Evolutionary conservation across 2,329 filamentous ascomycete species (phyloP).

Genomic region (Microdochium bolleyi): DNA sequence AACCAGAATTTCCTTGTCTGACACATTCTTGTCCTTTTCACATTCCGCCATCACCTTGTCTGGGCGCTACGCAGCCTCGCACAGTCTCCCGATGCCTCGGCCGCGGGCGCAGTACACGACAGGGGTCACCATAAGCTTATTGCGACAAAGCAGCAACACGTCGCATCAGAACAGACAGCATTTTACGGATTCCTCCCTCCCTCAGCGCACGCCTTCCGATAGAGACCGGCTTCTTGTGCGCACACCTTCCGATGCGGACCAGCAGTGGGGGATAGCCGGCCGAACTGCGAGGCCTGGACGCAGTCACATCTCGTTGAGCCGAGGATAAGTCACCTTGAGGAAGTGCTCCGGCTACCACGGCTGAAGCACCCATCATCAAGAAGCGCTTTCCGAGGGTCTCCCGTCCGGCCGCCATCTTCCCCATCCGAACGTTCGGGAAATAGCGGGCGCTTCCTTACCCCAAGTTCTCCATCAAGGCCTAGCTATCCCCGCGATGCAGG

Average conservation of each 20-base stretch:
- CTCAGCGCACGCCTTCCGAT: background rate
- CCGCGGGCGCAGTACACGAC: too few species aligned
- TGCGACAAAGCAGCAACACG: too few species aligned
- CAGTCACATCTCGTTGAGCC: background rate
- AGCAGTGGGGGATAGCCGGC: background rate
- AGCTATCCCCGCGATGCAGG: background rate
- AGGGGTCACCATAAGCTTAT: too few species aligned
- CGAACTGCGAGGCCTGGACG: background rate
- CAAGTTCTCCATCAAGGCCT: background rate
- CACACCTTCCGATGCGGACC: background rate
- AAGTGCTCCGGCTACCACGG: background rate
- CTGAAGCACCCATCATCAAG: background rate
- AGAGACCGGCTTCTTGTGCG: background rate
- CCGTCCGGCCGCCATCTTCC: background rate
- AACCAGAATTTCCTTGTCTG: too few species aligned
- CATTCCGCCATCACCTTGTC: too few species aligned
- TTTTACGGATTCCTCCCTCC: too few species aligned
- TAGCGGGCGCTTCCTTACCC: background rate
- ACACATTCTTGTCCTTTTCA: too few species aligned
- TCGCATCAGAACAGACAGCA: too few species aligned
- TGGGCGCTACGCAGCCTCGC: too few species aligned
- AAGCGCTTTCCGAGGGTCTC: background rate
- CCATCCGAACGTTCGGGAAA: background rate
- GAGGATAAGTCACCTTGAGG: background rate
- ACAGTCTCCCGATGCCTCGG: too few species aligned